phyloP scores from a whole-genome alignment of 371 early-diverging fungal species.

The Apophysomyces ossiformis region DNA sequence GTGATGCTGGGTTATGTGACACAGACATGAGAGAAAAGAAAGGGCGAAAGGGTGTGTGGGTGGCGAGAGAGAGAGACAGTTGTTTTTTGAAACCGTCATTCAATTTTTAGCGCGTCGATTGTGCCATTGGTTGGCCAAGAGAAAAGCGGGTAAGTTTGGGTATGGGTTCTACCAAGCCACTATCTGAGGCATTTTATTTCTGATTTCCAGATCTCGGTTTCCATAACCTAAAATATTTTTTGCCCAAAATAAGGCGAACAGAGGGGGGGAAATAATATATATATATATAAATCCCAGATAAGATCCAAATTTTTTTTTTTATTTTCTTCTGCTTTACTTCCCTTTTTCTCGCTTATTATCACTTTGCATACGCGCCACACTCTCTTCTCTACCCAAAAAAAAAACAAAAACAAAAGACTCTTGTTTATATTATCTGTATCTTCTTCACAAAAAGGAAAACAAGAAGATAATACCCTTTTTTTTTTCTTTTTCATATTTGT shows the following conservation, averaged over 20 bases:
- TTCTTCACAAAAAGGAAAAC: too few relatives aligned
- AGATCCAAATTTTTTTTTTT: neutral
- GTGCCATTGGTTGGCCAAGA: slow-evolving; percentile 6
- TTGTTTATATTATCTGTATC: neutral
- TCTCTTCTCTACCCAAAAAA: neutral
- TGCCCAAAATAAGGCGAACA: neutral
- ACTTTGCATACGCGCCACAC: too few relatives aligned
- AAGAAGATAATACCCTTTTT: neutral
- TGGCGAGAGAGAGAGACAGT: neutral
- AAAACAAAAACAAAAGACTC: neutral
- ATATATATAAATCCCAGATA: too few relatives aligned
- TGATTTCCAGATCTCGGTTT: slow-evolving; percentile 8
- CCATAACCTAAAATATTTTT: slow-evolving; percentile 6
- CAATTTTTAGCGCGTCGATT: slow-evolving; percentile 3
- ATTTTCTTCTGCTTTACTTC: slow-evolving; percentile 2
- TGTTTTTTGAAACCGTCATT: neutral
- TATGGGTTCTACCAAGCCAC: neutral
- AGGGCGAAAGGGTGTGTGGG: too few relatives aligned
- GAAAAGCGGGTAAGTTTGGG: neutral
- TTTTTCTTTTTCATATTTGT: neutral
- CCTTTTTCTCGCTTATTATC: slow-evolving; percentile 4
- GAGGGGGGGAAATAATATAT: neutral
- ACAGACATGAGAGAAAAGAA: neutral
- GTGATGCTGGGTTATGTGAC: too few relatives aligned
- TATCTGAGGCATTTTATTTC: slow-evolving; percentile 5